phyloP scores from a whole-genome alignment of 2,329 filamentous ascomycete genomes.

The Ambrosiella xylebori region DNA sequence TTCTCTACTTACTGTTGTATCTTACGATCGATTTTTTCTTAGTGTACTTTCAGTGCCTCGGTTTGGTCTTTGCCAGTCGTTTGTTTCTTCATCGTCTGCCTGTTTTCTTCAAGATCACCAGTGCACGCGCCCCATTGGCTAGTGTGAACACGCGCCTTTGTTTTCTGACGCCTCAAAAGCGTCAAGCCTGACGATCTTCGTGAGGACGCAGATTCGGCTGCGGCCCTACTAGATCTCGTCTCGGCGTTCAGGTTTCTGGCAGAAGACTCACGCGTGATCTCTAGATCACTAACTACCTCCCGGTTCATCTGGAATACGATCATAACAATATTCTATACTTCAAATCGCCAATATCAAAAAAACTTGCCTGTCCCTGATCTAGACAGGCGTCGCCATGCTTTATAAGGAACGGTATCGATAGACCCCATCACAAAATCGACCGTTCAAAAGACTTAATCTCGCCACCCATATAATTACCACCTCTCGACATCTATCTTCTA shows the following conservation, averaged over 20 bases:
- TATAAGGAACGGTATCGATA: conserved; percentile 13
- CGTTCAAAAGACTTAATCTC: conserved; percentile 15
- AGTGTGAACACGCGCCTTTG: not conserved
- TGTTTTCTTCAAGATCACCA: not conserved
- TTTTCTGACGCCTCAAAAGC: not conserved
- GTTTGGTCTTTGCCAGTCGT: not conserved
- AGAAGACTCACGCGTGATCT: not conserved
- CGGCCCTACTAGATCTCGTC: not conserved
- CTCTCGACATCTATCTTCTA: too few species aligned
- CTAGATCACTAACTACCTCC: not conserved
- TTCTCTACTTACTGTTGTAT: not conserved
- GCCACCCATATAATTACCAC: conserved; percentile 17
- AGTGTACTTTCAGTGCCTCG: not conserved
- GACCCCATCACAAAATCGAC: not conserved
- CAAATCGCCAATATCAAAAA: not conserved
- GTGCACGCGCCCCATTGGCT: not conserved
- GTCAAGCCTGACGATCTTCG: not conserved
- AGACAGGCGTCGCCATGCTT: conserved; percentile 39
- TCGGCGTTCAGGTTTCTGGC: not conserved
- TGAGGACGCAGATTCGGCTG: not conserved
- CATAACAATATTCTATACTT: not conserved
- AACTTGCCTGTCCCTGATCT: not conserved
- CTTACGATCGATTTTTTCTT: not conserved
- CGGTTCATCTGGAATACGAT: not conserved
- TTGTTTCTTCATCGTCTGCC: not conserved